These are phyloP conservation scores for Metschnikowia continentalis DNA, from an alignment of 805 yeast species.

Conservation along the genomic window DNA sequence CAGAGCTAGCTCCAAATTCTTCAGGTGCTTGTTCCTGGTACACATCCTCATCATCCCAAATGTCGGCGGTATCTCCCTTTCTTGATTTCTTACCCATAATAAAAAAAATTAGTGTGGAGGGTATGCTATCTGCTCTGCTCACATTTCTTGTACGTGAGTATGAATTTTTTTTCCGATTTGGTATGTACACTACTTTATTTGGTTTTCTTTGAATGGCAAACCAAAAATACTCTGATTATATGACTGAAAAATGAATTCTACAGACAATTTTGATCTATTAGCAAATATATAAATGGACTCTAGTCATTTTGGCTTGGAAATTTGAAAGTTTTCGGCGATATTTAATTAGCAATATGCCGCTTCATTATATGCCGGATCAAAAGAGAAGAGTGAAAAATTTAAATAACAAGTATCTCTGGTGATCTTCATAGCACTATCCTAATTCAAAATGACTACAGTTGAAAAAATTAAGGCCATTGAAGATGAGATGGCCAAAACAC, in stretches of 20 bases:
- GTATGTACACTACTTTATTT: conserved; percentile 4
- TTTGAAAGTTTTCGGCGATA: not conserved
- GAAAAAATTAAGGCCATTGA: conserved; percentile 80
- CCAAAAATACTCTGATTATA: not conserved
- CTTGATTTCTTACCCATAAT: conserved; percentile 48
- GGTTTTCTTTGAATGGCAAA: not conserved
- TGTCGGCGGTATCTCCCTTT: conserved; percentile 53
- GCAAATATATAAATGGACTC: not conserved
- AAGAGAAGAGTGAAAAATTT: conserved; percentile 5
- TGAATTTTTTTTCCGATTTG: conserved; percentile 9
- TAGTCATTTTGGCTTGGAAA: not conserved
- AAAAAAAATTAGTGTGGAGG: not conserved
- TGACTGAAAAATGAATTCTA: no score
- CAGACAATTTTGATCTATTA: not conserved
- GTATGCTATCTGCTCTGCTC: not conserved
- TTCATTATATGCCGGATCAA: conserved; percentile 3
- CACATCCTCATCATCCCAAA: conserved; percentile 77
- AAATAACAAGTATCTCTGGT: not conserved
- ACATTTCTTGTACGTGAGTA: not conserved
- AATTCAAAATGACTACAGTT: conserved; percentile 39
- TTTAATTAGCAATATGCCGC: not conserved
- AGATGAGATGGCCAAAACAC: conserved; percentile 97
- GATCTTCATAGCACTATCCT: not conserved
- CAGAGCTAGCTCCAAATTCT: conserved; percentile 28
- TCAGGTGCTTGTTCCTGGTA: conserved; percentile 36